These are phyloP conservation scores for Geranomyces michiganensis DNA, from an alignment of 192 early-diverging fungal genomes.

Conservation along the genomic window DNA sequence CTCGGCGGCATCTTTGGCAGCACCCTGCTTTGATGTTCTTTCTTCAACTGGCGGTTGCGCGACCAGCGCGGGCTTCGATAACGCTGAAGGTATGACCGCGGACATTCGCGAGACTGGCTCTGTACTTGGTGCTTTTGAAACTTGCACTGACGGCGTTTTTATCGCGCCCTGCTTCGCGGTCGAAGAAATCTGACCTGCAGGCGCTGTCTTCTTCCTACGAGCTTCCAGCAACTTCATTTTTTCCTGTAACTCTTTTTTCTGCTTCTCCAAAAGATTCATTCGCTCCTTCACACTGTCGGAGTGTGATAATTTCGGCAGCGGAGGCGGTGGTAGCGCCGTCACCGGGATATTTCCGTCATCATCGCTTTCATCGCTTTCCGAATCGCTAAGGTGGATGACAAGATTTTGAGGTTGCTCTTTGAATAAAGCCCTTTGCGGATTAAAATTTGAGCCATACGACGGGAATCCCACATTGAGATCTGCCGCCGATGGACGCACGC, in stretches of 20 bases:
- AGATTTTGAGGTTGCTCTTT: conserved; percentile 6
- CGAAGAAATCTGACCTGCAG: too few relatives aligned
- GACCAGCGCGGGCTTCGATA: too few relatives aligned
- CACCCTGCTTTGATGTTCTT: neutral
- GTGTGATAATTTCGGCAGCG: too few relatives aligned
- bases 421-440: conserved; percentile 13
- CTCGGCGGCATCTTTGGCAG: conserved; percentile 7
- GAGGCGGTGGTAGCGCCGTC: neutral
- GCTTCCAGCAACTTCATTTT: conserved; percentile 18
- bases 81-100: too few relatives aligned
- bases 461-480: conserved; percentile 14
- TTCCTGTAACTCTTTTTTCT: conserved; percentile 15
- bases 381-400: conserved; percentile 31
- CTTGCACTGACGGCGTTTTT: too few relatives aligned
- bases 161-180: too few relatives aligned
- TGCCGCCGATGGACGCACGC: conserved; percentile 9
- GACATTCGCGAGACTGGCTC: too few relatives aligned
- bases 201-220: neutral
- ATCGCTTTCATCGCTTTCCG: conserved; percentile 6
- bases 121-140: too few relatives aligned
- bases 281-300: too few relatives aligned
- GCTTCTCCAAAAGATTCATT: neutral
- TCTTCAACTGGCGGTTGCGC: neutral
- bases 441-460: neutral
- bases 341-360: neutral